A percentile compares a stretch with the other conserved stretches of the same genome.
phyloP scores from a whole-genome alignment of 2,329 filamentous ascomycete genomes.

The Ophiostoma sp. region DNA sequence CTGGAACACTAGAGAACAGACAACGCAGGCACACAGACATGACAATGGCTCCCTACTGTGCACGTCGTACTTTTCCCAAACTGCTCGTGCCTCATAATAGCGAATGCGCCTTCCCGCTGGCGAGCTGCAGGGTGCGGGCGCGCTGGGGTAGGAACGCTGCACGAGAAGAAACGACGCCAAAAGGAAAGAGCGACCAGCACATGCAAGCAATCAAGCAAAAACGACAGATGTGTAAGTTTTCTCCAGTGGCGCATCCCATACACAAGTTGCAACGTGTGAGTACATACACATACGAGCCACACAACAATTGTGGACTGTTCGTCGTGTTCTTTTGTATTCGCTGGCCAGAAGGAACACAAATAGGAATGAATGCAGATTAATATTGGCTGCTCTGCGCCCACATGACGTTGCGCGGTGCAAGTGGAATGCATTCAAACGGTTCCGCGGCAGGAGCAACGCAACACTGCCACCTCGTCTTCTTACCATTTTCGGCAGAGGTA shows the following conservation, averaged over 20 bases:
- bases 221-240: not conserved
- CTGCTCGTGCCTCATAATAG: constrained; percentile 2
- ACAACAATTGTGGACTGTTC: not conserved
- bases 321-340: not conserved
- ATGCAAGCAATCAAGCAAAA: not conserved
- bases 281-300: not conserved
- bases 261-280: constrained; percentile 9
- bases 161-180: not conserved
- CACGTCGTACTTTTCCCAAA: not conserved
- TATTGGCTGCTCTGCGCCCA: constrained; percentile 1
- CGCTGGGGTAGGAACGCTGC: not conserved
- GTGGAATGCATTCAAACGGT: constrained; percentile 2
- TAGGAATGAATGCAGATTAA: not conserved
- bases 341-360: constrained; percentile 1
- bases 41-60: not conserved
- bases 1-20: not conserved
- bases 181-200: not conserved
- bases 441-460: not conserved
- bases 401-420: not conserved
- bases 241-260: constrained; percentile 15
- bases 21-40: constrained; percentile 12
- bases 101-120: constrained; percentile 17
- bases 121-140: not conserved
- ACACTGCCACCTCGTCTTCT: not conserved
- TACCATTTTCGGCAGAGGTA: not conserved